A percentile compares a stretch with the other conserved stretches of the same genome.
These are phyloP conservation scores for Tetrapisispora pingtungensis DNA, from an alignment of 805 yeast genomes.

Conservation along the genomic window DNA sequence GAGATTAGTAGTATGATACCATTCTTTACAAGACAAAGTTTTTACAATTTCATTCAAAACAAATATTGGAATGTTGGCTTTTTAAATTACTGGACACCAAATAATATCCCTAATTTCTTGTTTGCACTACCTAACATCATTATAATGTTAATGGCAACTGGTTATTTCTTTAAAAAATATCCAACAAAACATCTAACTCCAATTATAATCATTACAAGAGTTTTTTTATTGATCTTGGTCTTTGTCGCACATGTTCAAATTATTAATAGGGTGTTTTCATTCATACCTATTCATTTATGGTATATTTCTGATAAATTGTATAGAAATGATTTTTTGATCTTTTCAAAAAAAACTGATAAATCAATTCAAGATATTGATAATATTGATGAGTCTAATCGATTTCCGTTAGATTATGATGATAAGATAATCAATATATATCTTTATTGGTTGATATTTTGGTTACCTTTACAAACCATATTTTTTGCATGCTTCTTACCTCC, in stretches of 20 bases:
- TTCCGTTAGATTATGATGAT: conserved; percentile 5
- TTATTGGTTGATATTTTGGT: conserved; percentile 52
- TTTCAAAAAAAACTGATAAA: neutral
- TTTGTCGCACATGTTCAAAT: conserved; percentile 79
- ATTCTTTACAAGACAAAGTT: conserved; percentile 27
- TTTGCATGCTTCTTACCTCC: conserved; percentile 88
- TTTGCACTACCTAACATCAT: conserved; percentile 61
- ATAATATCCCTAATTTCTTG: conserved; percentile 74
- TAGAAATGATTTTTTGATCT: conserved; percentile 7
- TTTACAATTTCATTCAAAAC: conserved; percentile 62
- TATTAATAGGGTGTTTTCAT: conserved; percentile 66
- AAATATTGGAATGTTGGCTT: conserved; percentile 84
- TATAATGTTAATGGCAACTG: conserved; percentile 35
- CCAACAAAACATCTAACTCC: conserved; percentile 33
- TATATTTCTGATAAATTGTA: conserved; percentile 38
- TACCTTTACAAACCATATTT: conserved; percentile 54
- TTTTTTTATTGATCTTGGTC: conserved; percentile 41
- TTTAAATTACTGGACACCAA: conserved; percentile 68
- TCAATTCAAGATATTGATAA: neutral
- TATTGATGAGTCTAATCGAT: neutral
- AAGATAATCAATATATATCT: conserved; percentile 32
- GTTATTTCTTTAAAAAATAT: conserved; percentile 30
- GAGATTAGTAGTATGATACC: conserved; percentile 31
- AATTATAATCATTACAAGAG: conserved; percentile 33
- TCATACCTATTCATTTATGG: conserved; percentile 72